phyloP scores from a whole-genome alignment of 2,329 filamentous ascomycete genomes.

The Botrytis squamosa region DNA sequence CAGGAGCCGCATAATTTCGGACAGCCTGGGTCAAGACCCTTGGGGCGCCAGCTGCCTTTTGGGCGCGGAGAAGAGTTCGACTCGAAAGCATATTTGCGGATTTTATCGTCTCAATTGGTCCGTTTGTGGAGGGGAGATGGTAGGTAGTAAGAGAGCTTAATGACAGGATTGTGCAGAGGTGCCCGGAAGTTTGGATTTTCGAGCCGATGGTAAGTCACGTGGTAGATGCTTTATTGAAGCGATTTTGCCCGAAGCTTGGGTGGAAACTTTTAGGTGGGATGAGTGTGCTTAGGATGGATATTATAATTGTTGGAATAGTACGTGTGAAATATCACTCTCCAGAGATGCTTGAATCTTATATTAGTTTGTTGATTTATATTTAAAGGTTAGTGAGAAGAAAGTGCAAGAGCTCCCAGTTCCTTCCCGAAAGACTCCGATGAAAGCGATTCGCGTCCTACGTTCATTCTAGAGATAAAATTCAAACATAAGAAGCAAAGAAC shows the following conservation, averaged over 20 bases:
- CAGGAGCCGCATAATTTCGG: constrained; percentile 73
- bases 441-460: not conserved
- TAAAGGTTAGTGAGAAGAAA: not conserved
- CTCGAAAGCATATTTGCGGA: constrained; percentile 38
- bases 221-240: not conserved
- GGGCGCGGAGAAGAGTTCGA: constrained; percentile 38
- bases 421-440: not conserved
- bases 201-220: constrained; percentile 13
- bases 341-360: too few relatives aligned
- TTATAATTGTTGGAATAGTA: not conserved
- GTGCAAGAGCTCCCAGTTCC: not conserved
- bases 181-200: constrained; percentile 23
- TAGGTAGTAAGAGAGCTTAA: constrained; percentile 16
- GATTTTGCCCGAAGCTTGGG: constrained; percentile 7
- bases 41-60: constrained; percentile 34
- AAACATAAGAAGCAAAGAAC: not conserved
- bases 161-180: constrained; percentile 19
- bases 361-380: not conserved
- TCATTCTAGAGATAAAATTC: not conserved
- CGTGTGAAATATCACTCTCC: not conserved
- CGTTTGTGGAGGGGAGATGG: constrained; percentile 31
- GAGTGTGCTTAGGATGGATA: not conserved
- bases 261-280: not conserved
- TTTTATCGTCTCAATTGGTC: constrained; percentile 34
- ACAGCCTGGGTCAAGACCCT: constrained; percentile 50